These are phyloP conservation scores for Microcyclospora pomicola DNA, from an alignment of 2,329 filamentous ascomycete species.

Conservation along the genomic window DNA sequence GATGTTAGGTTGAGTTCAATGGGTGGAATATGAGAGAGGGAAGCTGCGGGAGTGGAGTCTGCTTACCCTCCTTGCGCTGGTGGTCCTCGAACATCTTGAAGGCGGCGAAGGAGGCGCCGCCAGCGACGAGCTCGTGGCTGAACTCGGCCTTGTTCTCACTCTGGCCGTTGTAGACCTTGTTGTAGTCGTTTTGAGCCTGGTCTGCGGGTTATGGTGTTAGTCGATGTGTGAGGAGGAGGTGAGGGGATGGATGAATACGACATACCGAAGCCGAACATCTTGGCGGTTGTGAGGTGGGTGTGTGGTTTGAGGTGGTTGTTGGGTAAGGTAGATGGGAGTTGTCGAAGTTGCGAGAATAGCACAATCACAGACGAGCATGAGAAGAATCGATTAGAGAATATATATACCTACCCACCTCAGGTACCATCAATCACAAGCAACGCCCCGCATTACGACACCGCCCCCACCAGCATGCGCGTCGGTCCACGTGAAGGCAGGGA, in stretches of 20 bases:
- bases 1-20: no score
- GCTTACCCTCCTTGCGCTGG: constrained; percentile 48
- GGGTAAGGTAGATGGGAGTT: neutral
- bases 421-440: no score
- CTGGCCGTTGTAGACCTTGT: constrained; percentile 39
- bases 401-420: no score
- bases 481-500: no score
- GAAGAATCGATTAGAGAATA: no score
- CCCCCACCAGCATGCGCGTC: no score
- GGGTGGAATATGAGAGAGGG: neutral
- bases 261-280: constrained; percentile 34
- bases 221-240: neutral
- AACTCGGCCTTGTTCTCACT: constrained; percentile 46
- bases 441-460: no score
- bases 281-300: constrained; percentile 10
- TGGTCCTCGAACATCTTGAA: constrained; percentile 70
- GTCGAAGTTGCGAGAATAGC: neutral
- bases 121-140: constrained; percentile 61
- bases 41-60: neutral
- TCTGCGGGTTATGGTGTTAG: constrained; percentile 26
- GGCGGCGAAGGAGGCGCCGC: constrained; percentile 63
- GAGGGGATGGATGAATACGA: neutral
- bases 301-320: neutral
- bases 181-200: constrained; percentile 40
- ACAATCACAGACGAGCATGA: no score